Evolutionary conservation across 2,329 filamentous ascomycete genomes (phyloP), one percentile per base, ranked within the genome.

Genomic region (Exophiala viscosa): DNA sequence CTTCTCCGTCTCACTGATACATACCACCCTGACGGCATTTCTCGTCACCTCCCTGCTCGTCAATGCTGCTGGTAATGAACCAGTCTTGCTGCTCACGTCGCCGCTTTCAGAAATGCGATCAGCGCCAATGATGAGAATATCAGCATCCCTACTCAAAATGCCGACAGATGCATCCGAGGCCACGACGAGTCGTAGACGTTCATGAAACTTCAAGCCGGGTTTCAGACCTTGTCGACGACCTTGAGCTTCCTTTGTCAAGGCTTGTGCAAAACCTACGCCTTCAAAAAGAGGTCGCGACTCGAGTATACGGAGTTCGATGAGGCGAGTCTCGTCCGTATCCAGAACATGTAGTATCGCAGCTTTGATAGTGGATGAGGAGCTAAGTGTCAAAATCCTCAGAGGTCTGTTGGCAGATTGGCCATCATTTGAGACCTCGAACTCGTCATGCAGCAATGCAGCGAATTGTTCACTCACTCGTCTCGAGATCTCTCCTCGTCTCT

Each of bases 211-310:
- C 76, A 50, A 57, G 15, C 50, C 50, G 1, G n/a, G 20, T 35
- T 56, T 55, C 50, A 54, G 50, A 56, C 64, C 43, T 54, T 63
- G 23, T 55, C 50, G 41, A 57, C 59, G 18, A 60, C 65, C 7
- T 60, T 54, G 6, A 59, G 67, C 51, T 53, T 53, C 34, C 57
- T 60, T 43, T 50, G 68, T 64, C 58, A 80, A 54, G 3, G 67
- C 67, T n/a, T 69, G 70, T 4, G 80, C 81, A 46, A 84, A 73
- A 7, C 73, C 76, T 3, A 80, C 80, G 6, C 84, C 85, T 67
- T 88, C 84, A 58, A 77, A 87, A 0, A 83, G 72, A 0, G 85
- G 85, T 0, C 85, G 74, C 2, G 85, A 87, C 65, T 88, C 85
- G 3, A 88, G 73, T 28, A 88, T 71, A 3, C 76, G 77, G 14